phyloP scores from a whole-genome alignment of 257 asterid genomes.

The Mitragyna speciosa region DNA sequence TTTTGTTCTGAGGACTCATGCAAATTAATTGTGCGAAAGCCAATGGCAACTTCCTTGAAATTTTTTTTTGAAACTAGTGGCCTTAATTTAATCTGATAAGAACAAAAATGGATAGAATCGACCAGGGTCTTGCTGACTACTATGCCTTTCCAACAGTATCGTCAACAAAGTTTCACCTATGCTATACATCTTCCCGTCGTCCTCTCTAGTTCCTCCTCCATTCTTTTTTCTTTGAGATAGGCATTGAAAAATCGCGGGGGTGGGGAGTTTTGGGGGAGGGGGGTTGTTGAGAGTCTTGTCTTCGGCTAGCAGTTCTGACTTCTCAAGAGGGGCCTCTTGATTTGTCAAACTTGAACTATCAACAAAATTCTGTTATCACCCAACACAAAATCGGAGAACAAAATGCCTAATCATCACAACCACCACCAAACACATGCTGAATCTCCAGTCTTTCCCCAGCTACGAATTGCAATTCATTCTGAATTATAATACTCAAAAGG shows the following conservation, averaged over 20 bases:
- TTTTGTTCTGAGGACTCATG: not conserved
- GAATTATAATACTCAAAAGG: not conserved
- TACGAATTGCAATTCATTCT: not conserved
- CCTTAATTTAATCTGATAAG: not conserved
- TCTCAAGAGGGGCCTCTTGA: not conserved
- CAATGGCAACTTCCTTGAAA: not conserved
- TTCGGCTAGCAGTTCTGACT: not conserved
- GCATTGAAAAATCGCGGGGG: not conserved
- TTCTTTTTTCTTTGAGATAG: not conserved
- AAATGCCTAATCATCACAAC: not conserved
- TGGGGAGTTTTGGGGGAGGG: not conserved
- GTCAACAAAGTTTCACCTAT: not conserved
- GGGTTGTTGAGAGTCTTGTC: constrained; percentile 1
- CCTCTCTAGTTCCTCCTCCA: not conserved
- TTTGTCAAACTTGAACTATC: constrained; percentile 36
- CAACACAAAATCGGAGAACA: not conserved
- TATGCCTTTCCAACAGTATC: not conserved
- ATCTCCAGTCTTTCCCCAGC: constrained; percentile 3
- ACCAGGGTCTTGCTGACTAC: not conserved
- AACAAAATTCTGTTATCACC: not conserved
- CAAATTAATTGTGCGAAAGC: not conserved
- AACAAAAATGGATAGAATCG: not conserved
- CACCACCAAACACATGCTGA: constrained; percentile 20
- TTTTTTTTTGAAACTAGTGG: not conserved
- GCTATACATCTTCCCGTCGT: not conserved